A percentile compares a stretch with the other conserved stretches of the same genome.
These are phyloP conservation scores for Hyaloperonospora arabidopsidis DNA, from an alignment of 352 stramenopile genomes.

Conservation along the genomic window DNA sequence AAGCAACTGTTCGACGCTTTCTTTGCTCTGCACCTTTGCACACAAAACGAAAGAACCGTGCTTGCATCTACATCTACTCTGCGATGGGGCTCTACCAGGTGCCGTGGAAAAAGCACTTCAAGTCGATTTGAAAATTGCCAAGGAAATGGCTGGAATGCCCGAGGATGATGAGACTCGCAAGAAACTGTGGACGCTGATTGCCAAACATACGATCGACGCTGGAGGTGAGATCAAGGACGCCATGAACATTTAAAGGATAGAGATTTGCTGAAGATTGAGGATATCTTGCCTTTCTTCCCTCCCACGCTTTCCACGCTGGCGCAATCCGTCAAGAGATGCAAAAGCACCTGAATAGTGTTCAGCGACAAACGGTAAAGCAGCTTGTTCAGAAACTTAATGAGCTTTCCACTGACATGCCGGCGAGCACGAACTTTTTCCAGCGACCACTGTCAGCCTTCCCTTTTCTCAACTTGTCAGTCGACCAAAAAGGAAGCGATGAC, in stretches of 20 bases:
- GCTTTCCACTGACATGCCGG: slow-evolving; percentile 66
- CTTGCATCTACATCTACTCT: slow-evolving; percentile 93
- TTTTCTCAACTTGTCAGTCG: slow-evolving; percentile 60
- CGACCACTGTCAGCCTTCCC: slow-evolving; percentile 46
- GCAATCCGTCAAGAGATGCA: slow-evolving; percentile 86
- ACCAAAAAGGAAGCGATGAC: slow-evolving; percentile 68
- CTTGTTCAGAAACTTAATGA: slow-evolving; percentile 84
- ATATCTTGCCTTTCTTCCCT: slow-evolving; percentile 92
- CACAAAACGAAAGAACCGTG: slow-evolving; percentile 88
- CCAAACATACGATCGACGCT: slow-evolving; percentile 88
- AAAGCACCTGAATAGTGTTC: slow-evolving; percentile 84
- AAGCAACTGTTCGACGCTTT: slow-evolving; percentile 88
- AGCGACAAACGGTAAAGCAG: slow-evolving; percentile 86
- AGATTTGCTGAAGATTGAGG: slow-evolving; percentile 82
- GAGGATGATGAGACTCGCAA: slow-evolving; percentile 85
- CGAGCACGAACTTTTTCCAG: slow-evolving; percentile 74
- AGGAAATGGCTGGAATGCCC: slow-evolving; percentile 87
- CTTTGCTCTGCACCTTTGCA: slow-evolving; percentile 89
- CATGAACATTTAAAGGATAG: slow-evolving; percentile 36
- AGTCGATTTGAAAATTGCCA: slow-evolving; percentile 89
- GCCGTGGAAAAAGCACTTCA: slow-evolving; percentile 84
- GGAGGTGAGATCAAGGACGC: slow-evolving; percentile 78
- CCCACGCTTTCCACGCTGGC: slow-evolving; percentile 88
- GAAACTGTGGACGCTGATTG: slow-evolving; percentile 91
- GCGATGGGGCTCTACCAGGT: slow-evolving; percentile 87